These are phyloP conservation scores for Afroboletus lepidellus DNA, from an alignment of 1,284 basidiomycete genomes.

Conservation along the genomic window DNA sequence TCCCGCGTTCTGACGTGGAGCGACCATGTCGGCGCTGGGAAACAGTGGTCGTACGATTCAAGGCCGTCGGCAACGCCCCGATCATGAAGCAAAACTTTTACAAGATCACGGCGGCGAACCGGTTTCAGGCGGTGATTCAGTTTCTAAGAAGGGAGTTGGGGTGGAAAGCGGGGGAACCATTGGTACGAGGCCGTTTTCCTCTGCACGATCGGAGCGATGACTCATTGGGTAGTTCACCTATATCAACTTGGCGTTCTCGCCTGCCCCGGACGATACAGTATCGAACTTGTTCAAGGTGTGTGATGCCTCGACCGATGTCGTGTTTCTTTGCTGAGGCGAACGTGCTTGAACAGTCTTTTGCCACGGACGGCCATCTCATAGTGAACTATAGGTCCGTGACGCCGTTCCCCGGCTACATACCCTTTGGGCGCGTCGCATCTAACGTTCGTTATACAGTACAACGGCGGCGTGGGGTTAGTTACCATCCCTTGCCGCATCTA, in stretches of 20 bases:
- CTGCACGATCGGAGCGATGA: neutral
- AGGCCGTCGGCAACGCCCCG: conserved; percentile 96
- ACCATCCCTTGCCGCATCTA: neutral
- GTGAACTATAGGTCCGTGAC: conserved; percentile 88
- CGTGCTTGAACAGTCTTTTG: conserved; percentile 67
- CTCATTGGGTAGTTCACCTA: conserved; percentile 99
- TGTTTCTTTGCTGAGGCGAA: conserved; percentile 4
- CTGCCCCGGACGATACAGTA: conserved; percentile 82
- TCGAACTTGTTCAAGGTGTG: conserved; percentile 83
- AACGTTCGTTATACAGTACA: conserved; percentile 42
- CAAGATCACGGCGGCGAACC: conserved; percentile 93
- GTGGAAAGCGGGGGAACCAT: conserved; percentile 83
- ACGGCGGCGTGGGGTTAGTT: conserved; percentile 70
- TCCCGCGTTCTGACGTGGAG: neutral
- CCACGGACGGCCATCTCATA: conserved; percentile 91
- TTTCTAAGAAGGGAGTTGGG: conserved; percentile 90
- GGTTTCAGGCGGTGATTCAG: conserved; percentile 94
- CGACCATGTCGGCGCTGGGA: neutral
- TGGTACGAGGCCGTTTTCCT: conserved; percentile 55
- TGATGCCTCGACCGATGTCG: neutral
- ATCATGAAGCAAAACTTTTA: conserved; percentile 99
- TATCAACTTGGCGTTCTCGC: conserved; percentile 95
- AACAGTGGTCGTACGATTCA: conserved; percentile 94
- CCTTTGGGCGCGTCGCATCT: neutral
- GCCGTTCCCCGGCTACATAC: neutral